Percentiles rank a stretch among this genome's conserved stretches.
Evolutionary conservation across 2,329 filamentous ascomycete species (phyloP).

Genomic region (Reticulascus tulasneorum): DNA sequence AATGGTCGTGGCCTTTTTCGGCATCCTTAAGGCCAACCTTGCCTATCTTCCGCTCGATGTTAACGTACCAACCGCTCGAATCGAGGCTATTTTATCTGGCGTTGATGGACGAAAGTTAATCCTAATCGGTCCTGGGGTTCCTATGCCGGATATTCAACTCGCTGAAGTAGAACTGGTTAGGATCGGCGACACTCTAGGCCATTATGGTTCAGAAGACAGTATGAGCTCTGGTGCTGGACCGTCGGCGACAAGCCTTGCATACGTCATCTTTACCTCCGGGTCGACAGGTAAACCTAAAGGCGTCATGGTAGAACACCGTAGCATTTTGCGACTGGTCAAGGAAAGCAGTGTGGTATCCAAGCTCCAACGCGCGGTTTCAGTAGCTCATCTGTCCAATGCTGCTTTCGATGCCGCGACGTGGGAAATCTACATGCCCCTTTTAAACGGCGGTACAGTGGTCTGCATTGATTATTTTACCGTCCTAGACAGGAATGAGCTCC

Average conservation of each 20-base stretch:
- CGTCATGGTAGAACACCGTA: conserved; percentile 2
- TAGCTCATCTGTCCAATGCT: conserved; percentile 15
- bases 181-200: no score
- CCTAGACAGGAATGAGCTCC: conserved; percentile 8
- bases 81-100: conserved; percentile 14
- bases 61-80: conserved; percentile 11
- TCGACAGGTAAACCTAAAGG: conserved; percentile 9
- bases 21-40: conserved; percentile 20
- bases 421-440: conserved; percentile 14
- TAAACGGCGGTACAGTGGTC: conserved; percentile 15
- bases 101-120: conserved; percentile 8
- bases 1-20: conserved; percentile 16
- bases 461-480: conserved; percentile 15
- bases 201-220: no score
- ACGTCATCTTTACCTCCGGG: conserved; percentile 7
- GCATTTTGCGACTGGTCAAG: not conserved
- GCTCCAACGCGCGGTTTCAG: no score
- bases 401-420: conserved; percentile 15
- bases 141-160: not conserved
- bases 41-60: conserved; percentile 20
- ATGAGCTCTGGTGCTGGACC: no score
- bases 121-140: conserved; percentile 7
- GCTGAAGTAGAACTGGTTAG: conserved; percentile 10
- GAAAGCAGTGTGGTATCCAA: conserved; percentile 3
- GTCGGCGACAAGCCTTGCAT: no score